Evolutionary conservation across 805 yeast genomes (phyloP).

Genomic region (Blastobotrys parvus): DNA sequence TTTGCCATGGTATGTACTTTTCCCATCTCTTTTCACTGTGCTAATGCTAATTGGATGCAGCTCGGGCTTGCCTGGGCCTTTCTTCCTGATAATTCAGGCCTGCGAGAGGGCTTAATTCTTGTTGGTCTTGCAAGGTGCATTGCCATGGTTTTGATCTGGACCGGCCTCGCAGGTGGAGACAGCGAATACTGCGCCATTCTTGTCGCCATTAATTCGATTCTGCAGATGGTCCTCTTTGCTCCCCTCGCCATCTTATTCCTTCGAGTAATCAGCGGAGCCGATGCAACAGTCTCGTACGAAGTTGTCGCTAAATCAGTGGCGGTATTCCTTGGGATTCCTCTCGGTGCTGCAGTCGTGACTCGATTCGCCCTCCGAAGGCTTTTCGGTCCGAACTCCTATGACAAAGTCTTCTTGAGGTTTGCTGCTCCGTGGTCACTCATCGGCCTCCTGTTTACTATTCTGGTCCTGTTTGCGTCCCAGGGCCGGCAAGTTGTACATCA

Average conservation of each 20-base stretch:
- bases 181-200: constrained; percentile 41
- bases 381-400: constrained; percentile 21
- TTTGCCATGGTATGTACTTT: constrained; percentile 38
- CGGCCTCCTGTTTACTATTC: constrained; percentile 44
- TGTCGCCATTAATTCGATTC: constrained; percentile 42
- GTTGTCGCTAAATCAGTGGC: constrained; percentile 43
- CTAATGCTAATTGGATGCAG: not conserved
- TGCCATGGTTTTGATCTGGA: constrained; percentile 58
- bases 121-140: constrained; percentile 54
- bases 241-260: constrained; percentile 44
- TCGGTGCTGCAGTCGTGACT: constrained; percentile 37
- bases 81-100: constrained; percentile 40
- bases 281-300: constrained; percentile 25
- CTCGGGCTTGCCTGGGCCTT: constrained; percentile 44
- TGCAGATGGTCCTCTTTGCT: constrained; percentile 46
- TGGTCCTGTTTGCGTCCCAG: constrained; percentile 43
- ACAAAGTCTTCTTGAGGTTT: constrained; percentile 31
- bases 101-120: constrained; percentile 48
- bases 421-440: constrained; percentile 44
- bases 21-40: not conserved
- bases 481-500: constrained; percentile 41
- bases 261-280: constrained; percentile 32
- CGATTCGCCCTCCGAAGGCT: constrained; percentile 32
- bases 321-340: constrained; percentile 47
- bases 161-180: constrained; percentile 46